These are phyloP conservation scores for Delonix regia DNA, from an alignment of 306 rosid species.

Conservation along the genomic window DNA sequence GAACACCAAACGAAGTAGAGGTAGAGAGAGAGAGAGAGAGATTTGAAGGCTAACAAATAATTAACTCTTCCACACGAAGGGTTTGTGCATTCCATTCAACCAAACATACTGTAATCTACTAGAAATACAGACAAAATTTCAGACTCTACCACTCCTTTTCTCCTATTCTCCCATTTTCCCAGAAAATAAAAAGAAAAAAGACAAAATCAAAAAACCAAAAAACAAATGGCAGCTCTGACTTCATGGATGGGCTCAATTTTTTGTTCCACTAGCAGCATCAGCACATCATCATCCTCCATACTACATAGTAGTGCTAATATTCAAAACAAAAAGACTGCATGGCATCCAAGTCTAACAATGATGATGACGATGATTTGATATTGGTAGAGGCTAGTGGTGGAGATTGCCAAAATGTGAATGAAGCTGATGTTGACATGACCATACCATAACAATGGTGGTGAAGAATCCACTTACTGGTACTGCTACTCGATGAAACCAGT, in stretches of 20 bases:
- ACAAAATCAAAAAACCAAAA: conserved; percentile 30
- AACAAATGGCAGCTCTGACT: conserved; percentile 39
- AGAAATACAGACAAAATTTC: conserved; percentile 47
- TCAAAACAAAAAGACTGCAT: conserved; percentile 30
- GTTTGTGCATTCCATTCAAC: not conserved
- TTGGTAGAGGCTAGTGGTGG: not conserved
- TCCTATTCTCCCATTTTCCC: not conserved
- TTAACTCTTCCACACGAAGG: conserved; percentile 17
- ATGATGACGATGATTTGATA: conserved; percentile 8
- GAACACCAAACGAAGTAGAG: no score
- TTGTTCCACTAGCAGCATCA: not conserved
- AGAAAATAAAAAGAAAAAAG: not conserved
- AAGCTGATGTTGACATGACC: conserved; percentile 18
- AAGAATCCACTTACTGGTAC: not conserved
- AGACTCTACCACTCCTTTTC: conserved; percentile 36
- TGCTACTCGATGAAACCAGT: conserved; percentile 89
- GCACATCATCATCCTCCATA: conserved; percentile 12
- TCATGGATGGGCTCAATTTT: not conserved
- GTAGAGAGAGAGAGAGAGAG: not conserved
- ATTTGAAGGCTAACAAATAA: not conserved
- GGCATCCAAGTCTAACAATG: conserved; percentile 17
- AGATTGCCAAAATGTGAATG: conserved; percentile 26
- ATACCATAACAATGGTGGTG: conserved; percentile 8
- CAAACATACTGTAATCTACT: not conserved
- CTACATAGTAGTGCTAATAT: conserved; percentile 2